Base-by-base conservation (phyloP, 495 filamentous ascomycete species). In the Evernia prunastri region DNA sequence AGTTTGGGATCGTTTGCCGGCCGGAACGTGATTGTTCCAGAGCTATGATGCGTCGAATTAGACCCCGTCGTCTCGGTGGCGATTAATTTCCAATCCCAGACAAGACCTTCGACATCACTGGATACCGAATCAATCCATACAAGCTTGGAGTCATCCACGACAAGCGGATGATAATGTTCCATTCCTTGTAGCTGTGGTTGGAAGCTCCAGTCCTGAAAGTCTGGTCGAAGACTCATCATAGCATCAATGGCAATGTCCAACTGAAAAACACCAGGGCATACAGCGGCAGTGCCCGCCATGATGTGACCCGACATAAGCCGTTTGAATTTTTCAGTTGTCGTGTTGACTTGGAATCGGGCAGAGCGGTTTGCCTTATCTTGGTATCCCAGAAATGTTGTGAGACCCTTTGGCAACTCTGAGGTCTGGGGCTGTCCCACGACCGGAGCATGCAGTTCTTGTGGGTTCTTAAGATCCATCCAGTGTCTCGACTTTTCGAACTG, bases 201-300 rank as follows among this genome's bases (percentile, higher is more conserved):
- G 17, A 72, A 51, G 10, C 25, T 66, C 0, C 58, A 63, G 0
- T 59, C 40, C 20, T 2, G 1, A 43, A 20, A 59, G 1, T 78
- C 73, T 0, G 78, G 69, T 57, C 64, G 70, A 0, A 85, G 62
- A 36, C 71, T 77, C 3, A 68, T 51, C 1, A 82, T 33, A n/a
- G 81, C 76, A 36, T 83, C 79, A n/a, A 83, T 73, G 0, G 73
- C 75, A 33, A 81, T 79, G 43, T 80, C 76, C 3, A 83, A 61
- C 61, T 80, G 66, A 0, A 82, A 36, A 3, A 78, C 80, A 2
- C 74, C 76, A 0, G 81, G 82, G 25, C 77, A 81, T 10, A 82
- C 76, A 2, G 78, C 78, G 0, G 79, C 80, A 2, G 77, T 79
- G 20, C 75, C 65, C 0, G 75, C 80, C 29, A 81, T 79, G 4